Evolutionary conservation across 768 basidiomycete genomes (phyloP).

Genomic region (Paxillus involutus): DNA sequence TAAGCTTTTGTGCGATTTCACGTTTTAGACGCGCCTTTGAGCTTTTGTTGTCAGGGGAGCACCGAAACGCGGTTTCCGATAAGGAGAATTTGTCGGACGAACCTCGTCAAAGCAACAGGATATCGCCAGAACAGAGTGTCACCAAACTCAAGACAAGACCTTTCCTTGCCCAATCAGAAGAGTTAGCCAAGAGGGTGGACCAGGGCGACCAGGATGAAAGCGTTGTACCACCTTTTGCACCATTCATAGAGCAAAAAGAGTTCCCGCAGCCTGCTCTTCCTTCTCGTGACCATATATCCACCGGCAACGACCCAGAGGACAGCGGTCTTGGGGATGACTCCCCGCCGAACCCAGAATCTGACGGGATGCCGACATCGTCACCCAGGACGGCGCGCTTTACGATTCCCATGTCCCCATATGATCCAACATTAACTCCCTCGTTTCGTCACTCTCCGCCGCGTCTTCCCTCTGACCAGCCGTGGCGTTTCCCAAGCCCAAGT

Average conservation of each 20-base stretch:
- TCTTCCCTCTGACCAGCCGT: constrained; percentile 76
- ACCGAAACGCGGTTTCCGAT: constrained; percentile 40
- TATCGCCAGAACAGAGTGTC: constrained; percentile 15
- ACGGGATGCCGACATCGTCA: constrained; percentile 16
- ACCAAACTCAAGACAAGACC: constrained; percentile 19
- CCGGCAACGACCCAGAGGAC: background rate
- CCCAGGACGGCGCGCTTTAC: constrained; percentile 24
- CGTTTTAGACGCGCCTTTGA: constrained; percentile 18
- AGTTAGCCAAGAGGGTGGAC: constrained; percentile 10
- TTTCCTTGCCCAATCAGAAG: constrained; percentile 19
- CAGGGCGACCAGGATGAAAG: constrained; percentile 13
- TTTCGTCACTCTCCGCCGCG: constrained; percentile 78
- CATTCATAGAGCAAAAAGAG: constrained; percentile 27
- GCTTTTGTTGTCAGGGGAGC: constrained; percentile 48
- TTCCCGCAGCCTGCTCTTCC: constrained; percentile 21
- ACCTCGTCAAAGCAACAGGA: constrained; percentile 28
- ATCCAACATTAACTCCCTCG: constrained; percentile 71
- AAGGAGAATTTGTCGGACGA: constrained; percentile 34
- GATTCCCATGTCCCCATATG: constrained; percentile 71
- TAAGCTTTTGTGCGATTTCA: constrained; percentile 35
- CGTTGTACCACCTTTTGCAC: constrained; percentile 15
- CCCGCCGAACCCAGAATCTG: background rate
- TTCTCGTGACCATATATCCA: background rate
- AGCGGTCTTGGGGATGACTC: constrained; percentile 1
- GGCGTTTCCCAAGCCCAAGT: constrained; percentile 79